Base-by-base conservation (phyloP, 257 asterid species). In the Solanum chaucha region DNA sequence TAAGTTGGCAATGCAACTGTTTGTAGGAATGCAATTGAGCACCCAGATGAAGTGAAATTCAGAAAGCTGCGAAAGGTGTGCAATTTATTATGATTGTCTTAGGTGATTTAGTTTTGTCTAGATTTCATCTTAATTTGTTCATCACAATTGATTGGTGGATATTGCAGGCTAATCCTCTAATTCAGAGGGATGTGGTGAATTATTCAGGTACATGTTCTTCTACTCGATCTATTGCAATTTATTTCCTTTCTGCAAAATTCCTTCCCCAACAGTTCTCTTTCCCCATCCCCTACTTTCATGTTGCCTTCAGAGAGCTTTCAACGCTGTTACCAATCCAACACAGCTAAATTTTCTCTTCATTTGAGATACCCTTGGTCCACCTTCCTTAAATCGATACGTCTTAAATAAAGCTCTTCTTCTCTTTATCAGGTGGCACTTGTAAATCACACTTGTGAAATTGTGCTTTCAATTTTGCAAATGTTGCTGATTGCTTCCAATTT, bases 21-120 rank as follows among this genome's bases (percentile, higher is more conserved):
- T 38, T 88, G 92, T 98, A 97, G 99, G 90, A 97, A 95, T 90
- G 93, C 90, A 87, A 93, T 92, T 88, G 96, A 95, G 87, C 93
- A 94, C 88, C 99, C 98, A 26, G 87, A 89, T 87, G 98, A 95
- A 55, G 82, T 1, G 0, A 95, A 95, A 92, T 97, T 90, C 90
- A 94, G 91, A 89, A 95, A 88, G 90, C 92, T 97, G 84, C 93
- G 98, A 67, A 97, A 95, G 99, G 98, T 95, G 13, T 22, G n/a
- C 6, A 32, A 86, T 22, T 41, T 40, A 22, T 58, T 55, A 17
- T 72, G 26, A 2, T 72, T 8, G 34, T 86, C 73, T 36, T 36
- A 81, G 19, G 30, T 40, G 86, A n/a, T 14, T 22, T 51, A 48
- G 17, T 28, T 59, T 5, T 10, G 36, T 68, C 55, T 83, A 46